Evolutionary conservation across 352 stramenopile species (phyloP).

Genomic region (Elongisporangium undulatum): DNA sequence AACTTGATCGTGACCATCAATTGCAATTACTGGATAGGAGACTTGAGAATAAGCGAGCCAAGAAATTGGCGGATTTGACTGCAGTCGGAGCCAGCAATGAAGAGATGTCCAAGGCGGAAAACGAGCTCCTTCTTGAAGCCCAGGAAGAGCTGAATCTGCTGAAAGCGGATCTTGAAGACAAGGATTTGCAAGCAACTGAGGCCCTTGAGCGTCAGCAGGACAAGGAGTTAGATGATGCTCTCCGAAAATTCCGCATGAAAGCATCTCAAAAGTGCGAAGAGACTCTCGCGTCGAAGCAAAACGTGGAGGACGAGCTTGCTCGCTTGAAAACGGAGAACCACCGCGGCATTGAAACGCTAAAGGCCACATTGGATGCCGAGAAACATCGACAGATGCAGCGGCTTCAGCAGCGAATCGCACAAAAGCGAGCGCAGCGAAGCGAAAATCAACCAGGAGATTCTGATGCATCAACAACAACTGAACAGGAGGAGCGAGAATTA

Average conservation of each 20-base stretch:
- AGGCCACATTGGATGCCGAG: conserved; percentile 12
- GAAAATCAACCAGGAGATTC: conserved; percentile 10
- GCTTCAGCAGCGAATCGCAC: conserved; percentile 20
- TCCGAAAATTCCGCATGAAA: conserved; percentile 12
- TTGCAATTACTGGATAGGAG: background rate
- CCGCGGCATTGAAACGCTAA: conserved; percentile 8
- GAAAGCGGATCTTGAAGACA: conserved; percentile 5
- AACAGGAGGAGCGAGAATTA: conserved; percentile 16
- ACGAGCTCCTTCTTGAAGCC: background rate
- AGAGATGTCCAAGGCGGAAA: background rate
- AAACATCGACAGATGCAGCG: conserved; percentile 20
- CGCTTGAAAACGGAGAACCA: conserved; percentile 15
- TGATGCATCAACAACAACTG: conserved; percentile 7
- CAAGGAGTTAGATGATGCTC: conserved; percentile 3
- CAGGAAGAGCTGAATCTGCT: background rate
- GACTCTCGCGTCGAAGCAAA: conserved; percentile 3
- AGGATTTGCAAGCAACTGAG: background rate
- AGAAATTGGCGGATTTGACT: background rate
- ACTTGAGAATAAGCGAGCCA: background rate
- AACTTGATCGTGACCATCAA: background rate
- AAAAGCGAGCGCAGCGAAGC: conserved; percentile 15
- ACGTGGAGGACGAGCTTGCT: conserved; percentile 13
- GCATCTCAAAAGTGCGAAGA: conserved; percentile 3
- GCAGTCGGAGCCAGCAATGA: background rate
- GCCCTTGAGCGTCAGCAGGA: background rate